phyloP scores from a whole-genome alignment of 352 stramenopile species.

The Pythium folliculosum region DNA sequence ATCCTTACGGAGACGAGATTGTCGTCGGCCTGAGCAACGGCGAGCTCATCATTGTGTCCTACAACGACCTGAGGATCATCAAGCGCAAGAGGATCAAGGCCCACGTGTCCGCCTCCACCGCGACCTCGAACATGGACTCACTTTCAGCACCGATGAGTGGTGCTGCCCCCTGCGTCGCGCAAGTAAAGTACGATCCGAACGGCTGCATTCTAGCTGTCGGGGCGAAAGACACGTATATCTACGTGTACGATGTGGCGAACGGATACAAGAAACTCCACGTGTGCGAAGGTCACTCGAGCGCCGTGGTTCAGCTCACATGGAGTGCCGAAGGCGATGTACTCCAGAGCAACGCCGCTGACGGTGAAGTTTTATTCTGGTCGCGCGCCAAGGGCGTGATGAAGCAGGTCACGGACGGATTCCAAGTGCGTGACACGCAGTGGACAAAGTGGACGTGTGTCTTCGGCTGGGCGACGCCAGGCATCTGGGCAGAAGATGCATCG shows the following conservation, averaged over 20 bases:
- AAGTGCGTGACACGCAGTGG: constrained; percentile 61
- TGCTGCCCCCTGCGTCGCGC: constrained; percentile 25
- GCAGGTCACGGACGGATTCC: constrained; percentile 64
- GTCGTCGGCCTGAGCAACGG: constrained; percentile 51
- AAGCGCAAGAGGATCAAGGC: constrained; percentile 51
- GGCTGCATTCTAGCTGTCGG: constrained; percentile 52
- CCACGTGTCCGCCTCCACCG: constrained; percentile 11
- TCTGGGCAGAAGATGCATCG: constrained; percentile 57
- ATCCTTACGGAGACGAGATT: constrained; percentile 55
- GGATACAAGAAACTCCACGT: constrained; percentile 63
- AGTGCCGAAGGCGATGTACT: constrained; percentile 77
- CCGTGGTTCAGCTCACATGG: constrained; percentile 87
- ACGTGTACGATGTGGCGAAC: constrained; percentile 51
- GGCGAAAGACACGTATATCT: constrained; percentile 63
- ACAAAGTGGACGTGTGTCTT: constrained; percentile 71
- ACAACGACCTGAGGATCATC: constrained; percentile 36
- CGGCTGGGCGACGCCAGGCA: constrained; percentile 61
- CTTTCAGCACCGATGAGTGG: constrained; percentile 19
- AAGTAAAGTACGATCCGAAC: constrained; percentile 61
- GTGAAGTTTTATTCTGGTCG: constrained; percentile 66
- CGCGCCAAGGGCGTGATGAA: constrained; percentile 41
- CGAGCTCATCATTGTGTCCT: constrained; percentile 55
- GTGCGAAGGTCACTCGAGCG: constrained; percentile 81
- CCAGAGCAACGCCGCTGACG: constrained; percentile 74
- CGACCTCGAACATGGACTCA: background rate